These are phyloP conservation scores for Zygotorulaspora danielsina DNA, from an alignment of 805 yeast genomes.

Conservation along the genomic window DNA sequence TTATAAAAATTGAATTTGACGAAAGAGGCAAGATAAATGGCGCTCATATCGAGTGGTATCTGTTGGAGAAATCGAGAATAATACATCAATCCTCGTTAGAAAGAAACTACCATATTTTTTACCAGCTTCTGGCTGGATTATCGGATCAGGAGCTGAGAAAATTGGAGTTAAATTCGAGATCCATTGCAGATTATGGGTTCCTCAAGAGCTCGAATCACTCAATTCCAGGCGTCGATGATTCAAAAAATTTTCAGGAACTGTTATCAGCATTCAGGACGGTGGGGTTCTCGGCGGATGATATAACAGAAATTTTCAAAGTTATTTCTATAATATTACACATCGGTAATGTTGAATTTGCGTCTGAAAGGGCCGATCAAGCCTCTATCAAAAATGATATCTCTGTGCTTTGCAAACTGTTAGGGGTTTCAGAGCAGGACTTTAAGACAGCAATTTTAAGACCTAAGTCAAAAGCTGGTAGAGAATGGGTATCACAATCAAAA, in stretches of 20 bases:
- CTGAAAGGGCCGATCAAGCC: constrained; percentile 74
- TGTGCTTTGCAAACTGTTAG: constrained; percentile 56
- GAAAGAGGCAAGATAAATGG: constrained; percentile 65
- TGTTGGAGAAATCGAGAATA: constrained; percentile 90
- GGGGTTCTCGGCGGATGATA: constrained; percentile 59
- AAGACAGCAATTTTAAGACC: constrained; percentile 66
- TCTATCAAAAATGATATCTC: constrained; percentile 49
- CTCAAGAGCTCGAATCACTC: constrained; percentile 50
- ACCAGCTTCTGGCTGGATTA: constrained; percentile 74
- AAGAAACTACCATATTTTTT: constrained; percentile 90
- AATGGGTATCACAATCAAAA: constrained; percentile 73
- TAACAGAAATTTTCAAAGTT: constrained; percentile 54
- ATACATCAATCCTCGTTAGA: constrained; percentile 69
- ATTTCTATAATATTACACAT: constrained; percentile 76
- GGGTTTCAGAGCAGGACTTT: constrained; percentile 50
- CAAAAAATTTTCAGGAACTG: constrained; percentile 58
- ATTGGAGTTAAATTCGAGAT: constrained; percentile 40
- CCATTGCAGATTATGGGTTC: constrained; percentile 39
- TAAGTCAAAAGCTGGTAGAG: constrained; percentile 86
- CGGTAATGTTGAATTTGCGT: constrained; percentile 76
- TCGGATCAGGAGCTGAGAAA: constrained; percentile 45
- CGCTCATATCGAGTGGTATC: constrained; percentile 91
- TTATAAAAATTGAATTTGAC: constrained; percentile 78
- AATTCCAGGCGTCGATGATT: constrained; percentile 75
- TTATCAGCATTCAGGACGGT: constrained; percentile 65